Evolutionary conservation across 2,329 filamentous ascomycete species (phyloP).

Genomic region (Cytospora piceicola): DNA sequence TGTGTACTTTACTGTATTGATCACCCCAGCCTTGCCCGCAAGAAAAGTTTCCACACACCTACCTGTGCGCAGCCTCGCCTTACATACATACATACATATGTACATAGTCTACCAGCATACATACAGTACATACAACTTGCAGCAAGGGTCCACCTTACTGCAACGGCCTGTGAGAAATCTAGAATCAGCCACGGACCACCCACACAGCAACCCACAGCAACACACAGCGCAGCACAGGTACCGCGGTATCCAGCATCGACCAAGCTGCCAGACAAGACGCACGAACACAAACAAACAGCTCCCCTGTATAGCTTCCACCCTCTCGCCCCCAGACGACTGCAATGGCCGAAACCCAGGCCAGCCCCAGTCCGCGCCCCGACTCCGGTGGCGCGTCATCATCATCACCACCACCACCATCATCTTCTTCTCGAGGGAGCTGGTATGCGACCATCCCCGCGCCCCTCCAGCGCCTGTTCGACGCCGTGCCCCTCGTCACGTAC

Average conservation of each 20-base stretch:
- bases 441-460: conserved; percentile 68
- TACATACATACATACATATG: no score
- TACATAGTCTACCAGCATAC: no score
- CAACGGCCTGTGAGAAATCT: neutral
- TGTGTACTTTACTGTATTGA: neutral
- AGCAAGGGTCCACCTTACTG: neutral
- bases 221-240: no score
- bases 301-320: neutral
- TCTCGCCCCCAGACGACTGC: conserved; percentile 17
- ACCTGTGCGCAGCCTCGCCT: conserved; percentile 2
- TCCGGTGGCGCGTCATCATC: conserved; percentile 14
- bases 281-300: no score
- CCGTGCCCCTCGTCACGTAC: conserved; percentile 79
- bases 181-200: neutral
- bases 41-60: no score
- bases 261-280: no score
- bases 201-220: neutral
- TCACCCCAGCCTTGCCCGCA: neutral
- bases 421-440: conserved; percentile 40
- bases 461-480: conserved; percentile 81
- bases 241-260: no score
- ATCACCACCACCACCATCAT: no score
- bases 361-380: neutral
- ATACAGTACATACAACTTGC: neutral
- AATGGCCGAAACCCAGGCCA: conserved; percentile 25